Evolutionary conservation across 192 early-diverging fungal species (phyloP), one percentile per base, ranked within the genome.

Genomic region (Podila horticola): DNA sequence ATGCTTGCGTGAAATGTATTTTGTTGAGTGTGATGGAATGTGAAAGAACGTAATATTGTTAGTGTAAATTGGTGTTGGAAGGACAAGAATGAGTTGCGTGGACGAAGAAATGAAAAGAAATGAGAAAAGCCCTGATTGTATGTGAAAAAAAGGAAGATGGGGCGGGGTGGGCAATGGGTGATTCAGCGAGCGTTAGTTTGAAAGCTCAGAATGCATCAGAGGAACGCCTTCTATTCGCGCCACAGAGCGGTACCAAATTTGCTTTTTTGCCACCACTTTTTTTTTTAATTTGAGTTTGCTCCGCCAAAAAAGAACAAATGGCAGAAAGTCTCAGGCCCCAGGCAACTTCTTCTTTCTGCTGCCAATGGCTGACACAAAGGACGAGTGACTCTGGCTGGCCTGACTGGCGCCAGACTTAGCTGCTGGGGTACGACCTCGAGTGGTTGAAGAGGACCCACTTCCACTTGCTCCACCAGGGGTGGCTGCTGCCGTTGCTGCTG

Each of bases 281-380:
- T 30, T 45, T 58, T 20, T 6, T 58, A 38, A 7, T n/a, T 26
- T 50, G 3, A 20, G 3, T 49, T 66, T 45, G 12, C 38, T 36
- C 13, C 1, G 52, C 52, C 3, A 34, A 13, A 52, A 22, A 52
- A 8, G 1, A 52, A 4, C 7, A 19, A 24, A 55, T 24, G 24
- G 52, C 5, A 26, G 50, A 17, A 0, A 24, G 20, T 24, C 52
- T 26, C 5, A 24, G 24, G 20, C 15, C 13, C 52, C 52, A 9
- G 24, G 20, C 22, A 55, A 55, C 24, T 55, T 55, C 52, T 55
- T 55, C 24, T 26, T 55, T 26, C 52, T n/a, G 52, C 24, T 55
- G 52, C 52, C 52, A 55, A 55, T 55, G 52, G 52, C 52, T 26
- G 52, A 55, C n/a, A 55, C 52, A 55, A 55, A 26, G 24, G n/a